A percentile compares a stretch with the other conserved stretches of the same genome.
Conservation (phyloP, 495 filamentous ascomycete species). For the Annulohypoxylon nitens region DNA sequence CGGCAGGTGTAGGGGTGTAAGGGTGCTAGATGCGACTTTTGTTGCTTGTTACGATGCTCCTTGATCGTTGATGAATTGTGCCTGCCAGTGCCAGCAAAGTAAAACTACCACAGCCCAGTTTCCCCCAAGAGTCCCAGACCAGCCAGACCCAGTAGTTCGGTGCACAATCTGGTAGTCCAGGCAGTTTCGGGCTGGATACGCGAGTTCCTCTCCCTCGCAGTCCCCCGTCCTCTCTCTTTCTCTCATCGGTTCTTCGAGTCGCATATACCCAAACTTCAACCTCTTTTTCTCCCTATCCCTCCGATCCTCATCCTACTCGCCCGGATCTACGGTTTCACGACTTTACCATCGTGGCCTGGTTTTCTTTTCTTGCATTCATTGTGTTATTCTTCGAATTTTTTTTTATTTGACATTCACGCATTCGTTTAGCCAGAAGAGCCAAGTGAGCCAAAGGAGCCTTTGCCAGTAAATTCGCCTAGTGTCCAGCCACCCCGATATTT, state of each 20-base stretch:
- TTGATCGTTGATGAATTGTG: conserved; percentile 10
- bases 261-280: conserved; percentile 42
- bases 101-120: conserved; percentile 11
- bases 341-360: conserved; percentile 37
- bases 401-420: conserved; percentile 33
- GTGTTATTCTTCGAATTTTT: conserved; percentile 34
- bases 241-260: conserved; percentile 30
- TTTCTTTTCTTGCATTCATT: conserved; percentile 44
- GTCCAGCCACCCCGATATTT: conserved; percentile 36
- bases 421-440: conserved; percentile 23
- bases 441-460: conserved; percentile 1
- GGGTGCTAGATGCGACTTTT: conserved; percentile 5
- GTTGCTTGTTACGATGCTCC: conserved; percentile 6
- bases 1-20: conserved; percentile 14
- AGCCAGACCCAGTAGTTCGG: conserved; percentile 40
- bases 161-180: conserved; percentile 36
- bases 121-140: conserved; percentile 11
- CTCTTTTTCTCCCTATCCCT: conserved; percentile 20
- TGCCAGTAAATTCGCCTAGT: conserved; percentile 19
- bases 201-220: conserved; percentile 5
- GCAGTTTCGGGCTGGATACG: conserved; percentile 15
- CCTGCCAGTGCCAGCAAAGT: conserved; percentile 10
- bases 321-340: conserved; percentile 46
- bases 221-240: conserved; percentile 22
- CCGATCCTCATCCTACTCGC: conserved; percentile 26